Evolutionary conservation across 2,329 filamentous ascomycete genomes (phyloP).

Genomic region (Ophiostoma sp.): DNA sequence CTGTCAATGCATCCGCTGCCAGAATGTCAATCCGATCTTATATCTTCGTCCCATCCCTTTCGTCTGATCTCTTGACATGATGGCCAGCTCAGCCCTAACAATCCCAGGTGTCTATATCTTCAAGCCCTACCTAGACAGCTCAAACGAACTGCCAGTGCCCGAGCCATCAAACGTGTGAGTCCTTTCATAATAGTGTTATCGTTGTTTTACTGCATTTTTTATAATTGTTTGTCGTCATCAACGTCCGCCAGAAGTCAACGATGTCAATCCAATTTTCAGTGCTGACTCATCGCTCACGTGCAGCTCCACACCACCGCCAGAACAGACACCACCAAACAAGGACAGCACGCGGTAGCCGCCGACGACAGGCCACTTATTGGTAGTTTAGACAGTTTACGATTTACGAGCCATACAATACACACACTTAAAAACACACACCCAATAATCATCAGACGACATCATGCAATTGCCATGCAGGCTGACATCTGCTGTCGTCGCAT

Average conservation of each 20-base stretch:
- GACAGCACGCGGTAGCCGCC: slow-evolving; percentile 3
- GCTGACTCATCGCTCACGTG: slow-evolving; percentile 16
- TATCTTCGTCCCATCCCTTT: background rate
- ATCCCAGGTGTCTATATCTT: slow-evolving; percentile 27
- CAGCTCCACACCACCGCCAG: background rate
- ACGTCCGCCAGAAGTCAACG: background rate
- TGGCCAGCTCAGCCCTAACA: background rate
- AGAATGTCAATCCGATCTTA: background rate
- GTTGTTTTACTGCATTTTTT: too few species aligned
- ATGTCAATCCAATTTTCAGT: background rate
- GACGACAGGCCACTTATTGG: slow-evolving; percentile 1
- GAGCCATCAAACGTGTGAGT: slow-evolving; percentile 9
- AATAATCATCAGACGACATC: slow-evolving; percentile 4
- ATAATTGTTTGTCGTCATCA: background rate
- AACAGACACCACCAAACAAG: background rate
- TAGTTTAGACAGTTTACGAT: background rate
- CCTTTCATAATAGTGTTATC: background rate
- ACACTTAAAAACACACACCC: background rate
- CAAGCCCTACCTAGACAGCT: slow-evolving; percentile 21
- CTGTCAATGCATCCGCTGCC: background rate
- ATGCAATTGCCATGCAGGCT: slow-evolving; percentile 1
- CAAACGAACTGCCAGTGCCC: background rate
- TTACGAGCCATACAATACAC: background rate
- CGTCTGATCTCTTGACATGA: background rate
- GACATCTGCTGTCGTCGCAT: slow-evolving; percentile 16